Conservation (phyloP, 2,329 filamentous ascomycete species). For the Lachnellula cervina region DNA sequence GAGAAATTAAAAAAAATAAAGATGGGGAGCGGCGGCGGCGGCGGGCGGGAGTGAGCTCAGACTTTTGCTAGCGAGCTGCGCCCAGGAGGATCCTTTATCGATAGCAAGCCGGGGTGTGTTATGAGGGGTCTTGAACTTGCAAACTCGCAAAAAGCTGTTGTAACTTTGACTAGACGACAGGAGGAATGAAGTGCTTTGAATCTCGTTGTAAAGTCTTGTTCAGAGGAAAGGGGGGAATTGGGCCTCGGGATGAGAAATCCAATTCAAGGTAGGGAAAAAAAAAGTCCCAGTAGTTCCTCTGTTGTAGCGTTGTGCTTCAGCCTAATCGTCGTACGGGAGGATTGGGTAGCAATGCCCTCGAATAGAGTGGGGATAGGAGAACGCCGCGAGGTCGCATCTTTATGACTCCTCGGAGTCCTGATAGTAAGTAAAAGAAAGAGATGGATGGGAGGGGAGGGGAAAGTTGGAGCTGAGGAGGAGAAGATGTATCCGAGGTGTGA, state of each 20-base stretch:
- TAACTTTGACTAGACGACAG: no score
- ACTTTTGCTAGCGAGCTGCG: slow-evolving; percentile 6
- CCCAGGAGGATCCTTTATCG: neutral
- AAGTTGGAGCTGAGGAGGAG: slow-evolving; percentile 6
- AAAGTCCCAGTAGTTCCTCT: slow-evolving; percentile 1
- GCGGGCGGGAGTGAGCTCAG: neutral
- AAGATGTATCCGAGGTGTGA: neutral
- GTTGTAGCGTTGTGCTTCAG: slow-evolving; percentile 26
- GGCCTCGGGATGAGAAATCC: neutral
- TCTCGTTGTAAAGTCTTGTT: neutral
- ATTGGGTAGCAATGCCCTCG: slow-evolving; percentile 29
- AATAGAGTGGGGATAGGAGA: slow-evolving; percentile 16
- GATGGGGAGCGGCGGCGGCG: neutral
- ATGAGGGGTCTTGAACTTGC: neutral
- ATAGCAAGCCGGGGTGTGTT: neutral
- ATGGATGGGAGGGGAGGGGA: slow-evolving; percentile 4
- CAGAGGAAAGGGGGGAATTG: neutral
- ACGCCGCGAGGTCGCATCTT: slow-evolving; percentile 19
- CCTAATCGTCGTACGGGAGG: slow-evolving; percentile 23
- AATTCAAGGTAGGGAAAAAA: slow-evolving; percentile 1
- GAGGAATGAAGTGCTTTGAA: no score
- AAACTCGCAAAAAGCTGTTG: neutral
- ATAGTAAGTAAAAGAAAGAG: neutral
- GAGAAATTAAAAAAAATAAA: slow-evolving; percentile 1
- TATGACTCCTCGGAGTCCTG: slow-evolving; percentile 16